Percentiles rank a stretch among this genome's conserved stretches.
Conservation (phyloP, 2,329 filamentous ascomycete species). For the Mycosphaerella sp. region DNA sequence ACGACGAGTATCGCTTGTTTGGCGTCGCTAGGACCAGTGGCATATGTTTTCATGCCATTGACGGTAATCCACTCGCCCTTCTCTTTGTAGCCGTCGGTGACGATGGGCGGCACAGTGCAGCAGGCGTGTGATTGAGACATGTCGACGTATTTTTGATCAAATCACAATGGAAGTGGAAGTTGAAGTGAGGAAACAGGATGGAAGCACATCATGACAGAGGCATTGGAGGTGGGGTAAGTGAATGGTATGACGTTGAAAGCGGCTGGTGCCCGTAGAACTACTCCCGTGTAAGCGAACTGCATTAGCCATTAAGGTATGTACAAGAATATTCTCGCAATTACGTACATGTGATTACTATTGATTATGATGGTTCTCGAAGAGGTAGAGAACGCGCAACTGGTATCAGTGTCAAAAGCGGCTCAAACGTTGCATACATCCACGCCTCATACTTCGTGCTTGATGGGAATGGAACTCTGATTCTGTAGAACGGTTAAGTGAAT, state of each 20-base stretch:
- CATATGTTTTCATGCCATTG: conserved; percentile 43
- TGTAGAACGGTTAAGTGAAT: neutral
- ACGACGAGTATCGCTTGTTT: too few species aligned
- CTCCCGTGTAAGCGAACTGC: neutral
- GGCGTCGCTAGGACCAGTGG: too few species aligned
- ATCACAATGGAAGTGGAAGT: neutral
- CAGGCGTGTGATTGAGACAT: conserved; percentile 26
- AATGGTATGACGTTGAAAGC: conserved; percentile 3
- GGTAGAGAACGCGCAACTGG: too few species aligned
- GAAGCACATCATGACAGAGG: neutral
- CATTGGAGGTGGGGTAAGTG: conserved; percentile 1
- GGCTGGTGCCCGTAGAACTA: neutral
- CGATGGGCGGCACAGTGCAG: conserved; percentile 48
- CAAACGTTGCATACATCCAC: too few species aligned
- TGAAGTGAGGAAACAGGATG: neutral
- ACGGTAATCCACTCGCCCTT: conserved; percentile 56
- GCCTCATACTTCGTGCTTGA: too few species aligned
- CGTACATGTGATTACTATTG: too few species aligned
- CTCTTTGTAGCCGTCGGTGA: conserved; percentile 47
- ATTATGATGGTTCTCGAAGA: too few species aligned
- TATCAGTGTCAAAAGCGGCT: too few species aligned
- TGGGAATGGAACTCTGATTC: too few species aligned
- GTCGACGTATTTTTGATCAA: neutral
- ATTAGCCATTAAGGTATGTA: too few species aligned
- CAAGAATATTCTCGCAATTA: too few species aligned